Evolutionary conservation across 192 early-diverging fungal species (phyloP).

Genomic region (Backusella tuberculispora): DNA sequence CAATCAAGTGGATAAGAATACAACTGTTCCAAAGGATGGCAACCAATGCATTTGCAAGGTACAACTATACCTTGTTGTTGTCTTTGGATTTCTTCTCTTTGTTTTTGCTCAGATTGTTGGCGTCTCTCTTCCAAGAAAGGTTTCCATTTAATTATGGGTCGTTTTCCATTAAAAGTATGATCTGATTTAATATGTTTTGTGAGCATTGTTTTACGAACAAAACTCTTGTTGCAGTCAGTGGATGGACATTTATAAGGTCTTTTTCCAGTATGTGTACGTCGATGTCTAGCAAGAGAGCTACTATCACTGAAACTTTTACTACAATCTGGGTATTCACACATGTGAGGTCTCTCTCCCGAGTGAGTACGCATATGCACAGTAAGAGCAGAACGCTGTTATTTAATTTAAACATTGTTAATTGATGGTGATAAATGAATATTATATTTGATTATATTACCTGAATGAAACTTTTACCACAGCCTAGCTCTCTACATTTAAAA

Average conservation of each 20-base stretch:
- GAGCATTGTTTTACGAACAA: conserved; percentile 58
- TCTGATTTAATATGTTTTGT: conserved; percentile 51
- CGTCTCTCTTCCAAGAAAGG: conserved; percentile 39
- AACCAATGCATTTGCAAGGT: too few relatives aligned
- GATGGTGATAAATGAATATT: neutral
- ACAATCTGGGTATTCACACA: conserved; percentile 67
- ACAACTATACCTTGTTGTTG: too few relatives aligned
- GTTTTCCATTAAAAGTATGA: conserved; percentile 27
- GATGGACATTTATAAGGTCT: conserved; percentile 43
- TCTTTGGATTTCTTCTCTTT: neutral
- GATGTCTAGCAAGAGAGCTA: conserved; percentile 71
- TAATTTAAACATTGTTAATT: conserved; percentile 24
- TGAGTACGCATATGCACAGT: conserved; percentile 80
- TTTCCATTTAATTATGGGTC: conserved; percentile 35
- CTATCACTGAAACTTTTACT: conserved; percentile 77
- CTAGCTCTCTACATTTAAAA: conserved; percentile 60
- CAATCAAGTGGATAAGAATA: too few relatives aligned
- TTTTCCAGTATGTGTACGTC: conserved; percentile 63
- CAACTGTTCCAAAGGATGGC: too few relatives aligned
- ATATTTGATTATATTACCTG: conserved; percentile 36
- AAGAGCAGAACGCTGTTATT: conserved; percentile 64
- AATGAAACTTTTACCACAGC: conserved; percentile 80
- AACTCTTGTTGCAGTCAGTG: conserved; percentile 41
- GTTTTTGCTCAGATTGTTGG: neutral
- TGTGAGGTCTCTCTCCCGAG: conserved; percentile 71